Evolutionary conservation across 176 grass and related monocot species (phyloP).

Genomic region (Musa itinerans): DNA sequence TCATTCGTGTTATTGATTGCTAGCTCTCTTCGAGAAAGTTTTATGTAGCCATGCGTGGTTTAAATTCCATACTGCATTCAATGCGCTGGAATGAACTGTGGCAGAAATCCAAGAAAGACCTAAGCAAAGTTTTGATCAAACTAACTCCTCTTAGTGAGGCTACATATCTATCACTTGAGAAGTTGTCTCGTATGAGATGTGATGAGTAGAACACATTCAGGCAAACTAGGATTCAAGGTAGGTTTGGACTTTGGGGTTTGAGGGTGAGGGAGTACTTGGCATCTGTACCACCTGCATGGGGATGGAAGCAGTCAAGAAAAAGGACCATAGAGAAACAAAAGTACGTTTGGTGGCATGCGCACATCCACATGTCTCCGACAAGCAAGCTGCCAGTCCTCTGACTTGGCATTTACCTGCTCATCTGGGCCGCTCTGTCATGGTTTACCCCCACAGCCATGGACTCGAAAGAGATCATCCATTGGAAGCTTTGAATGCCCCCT

Average conservation of each 20-base stretch:
- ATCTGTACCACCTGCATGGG: not conserved
- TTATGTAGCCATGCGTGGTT: no score
- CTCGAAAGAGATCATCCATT: not conserved
- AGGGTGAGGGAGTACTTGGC: not conserved
- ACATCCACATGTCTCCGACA: conserved; percentile 3
- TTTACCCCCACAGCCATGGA: not conserved
- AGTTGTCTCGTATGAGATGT: no score
- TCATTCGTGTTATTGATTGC: no score
- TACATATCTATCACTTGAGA: no score
- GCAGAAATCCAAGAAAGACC: no score
- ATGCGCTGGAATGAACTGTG: no score
- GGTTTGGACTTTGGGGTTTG: not conserved
- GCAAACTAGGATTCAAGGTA: not conserved
- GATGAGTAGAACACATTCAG: no score
- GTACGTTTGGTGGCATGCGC: conserved; percentile 5
- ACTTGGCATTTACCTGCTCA: not conserved
- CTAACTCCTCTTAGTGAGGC: no score
- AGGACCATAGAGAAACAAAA: not conserved
- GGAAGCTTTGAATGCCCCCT: conserved; percentile 5
- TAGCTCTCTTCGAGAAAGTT: no score
- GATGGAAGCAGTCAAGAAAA: not conserved
- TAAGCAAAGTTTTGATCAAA: no score
- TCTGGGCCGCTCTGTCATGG: not conserved
- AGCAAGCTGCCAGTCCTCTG: not conserved
- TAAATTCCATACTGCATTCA: no score